These are phyloP conservation scores for Hypoxylon rubiginosum DNA, from an alignment of 2,329 filamentous ascomycete genomes.

Conservation along the genomic window DNA sequence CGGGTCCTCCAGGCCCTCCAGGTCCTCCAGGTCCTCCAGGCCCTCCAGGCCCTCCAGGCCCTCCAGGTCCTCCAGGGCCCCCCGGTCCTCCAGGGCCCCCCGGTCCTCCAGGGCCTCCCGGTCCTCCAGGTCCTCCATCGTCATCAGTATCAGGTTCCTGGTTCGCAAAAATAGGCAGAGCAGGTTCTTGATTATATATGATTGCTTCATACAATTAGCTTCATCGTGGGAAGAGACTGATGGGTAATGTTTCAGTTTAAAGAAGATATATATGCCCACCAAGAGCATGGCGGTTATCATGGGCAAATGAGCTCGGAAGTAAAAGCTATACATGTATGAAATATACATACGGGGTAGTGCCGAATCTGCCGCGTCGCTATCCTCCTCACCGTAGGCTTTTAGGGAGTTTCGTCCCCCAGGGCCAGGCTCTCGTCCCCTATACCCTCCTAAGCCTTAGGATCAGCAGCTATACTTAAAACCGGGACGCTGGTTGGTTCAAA, in stretches of 20 bases:
- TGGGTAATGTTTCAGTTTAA: not conserved
- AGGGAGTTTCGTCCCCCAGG: not conserved
- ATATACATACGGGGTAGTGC: not conserved
- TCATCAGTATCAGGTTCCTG: not conserved
- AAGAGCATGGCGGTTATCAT: not conserved
- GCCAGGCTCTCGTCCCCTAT: no score
- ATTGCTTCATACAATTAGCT: not conserved
- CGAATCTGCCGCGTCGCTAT: conserved; percentile 1
- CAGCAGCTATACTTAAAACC: not conserved
- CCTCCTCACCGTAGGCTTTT: not conserved
- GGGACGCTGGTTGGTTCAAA: not conserved
- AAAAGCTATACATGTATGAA: not conserved
- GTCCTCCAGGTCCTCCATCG: not conserved
- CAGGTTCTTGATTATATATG: not conserved
- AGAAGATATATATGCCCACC: not conserved
- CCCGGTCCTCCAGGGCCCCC: not conserved
- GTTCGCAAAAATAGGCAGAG: not conserved
- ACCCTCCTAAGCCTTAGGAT: not conserved
- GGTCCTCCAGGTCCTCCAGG: no score
- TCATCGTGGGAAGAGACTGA: not conserved
- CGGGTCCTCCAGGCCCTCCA: not conserved
- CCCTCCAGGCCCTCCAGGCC: not conserved
- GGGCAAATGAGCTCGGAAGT: not conserved
- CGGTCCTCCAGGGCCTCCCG: not conserved
- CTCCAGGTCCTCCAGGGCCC: no score